phyloP scores from a whole-genome alignment of 768 basidiomycete species.

The Rubroboletus pulcherrimus region DNA sequence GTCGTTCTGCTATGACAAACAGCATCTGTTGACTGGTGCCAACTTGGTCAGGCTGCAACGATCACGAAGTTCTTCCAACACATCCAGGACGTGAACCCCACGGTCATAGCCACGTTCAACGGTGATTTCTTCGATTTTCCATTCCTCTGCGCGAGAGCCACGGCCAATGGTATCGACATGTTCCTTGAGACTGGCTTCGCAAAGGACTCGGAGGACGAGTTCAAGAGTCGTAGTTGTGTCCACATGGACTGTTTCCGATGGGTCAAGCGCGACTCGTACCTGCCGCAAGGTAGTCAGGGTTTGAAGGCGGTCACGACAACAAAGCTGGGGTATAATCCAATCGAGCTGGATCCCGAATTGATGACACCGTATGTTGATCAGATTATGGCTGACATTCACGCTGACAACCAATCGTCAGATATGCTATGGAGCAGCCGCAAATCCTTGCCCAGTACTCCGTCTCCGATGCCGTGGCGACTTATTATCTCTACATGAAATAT shows the following conservation, averaged over 20 bases:
- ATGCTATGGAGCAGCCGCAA: slow-evolving; percentile 95
- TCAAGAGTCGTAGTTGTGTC: slow-evolving; percentile 85
- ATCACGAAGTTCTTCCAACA: slow-evolving; percentile 91
- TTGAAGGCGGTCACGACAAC: slow-evolving; percentile 96
- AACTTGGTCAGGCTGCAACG: slow-evolving; percentile 57
- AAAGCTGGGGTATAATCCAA: slow-evolving; percentile 95
- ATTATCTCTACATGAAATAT: slow-evolving; percentile 99
- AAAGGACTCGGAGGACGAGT: slow-evolving; percentile 91
- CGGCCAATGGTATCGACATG: slow-evolving; percentile 93
- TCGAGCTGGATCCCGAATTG: slow-evolving; percentile 95
- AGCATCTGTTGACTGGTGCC: not conserved
- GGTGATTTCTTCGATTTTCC: slow-evolving; percentile 99
- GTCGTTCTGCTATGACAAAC: slow-evolving; percentile 7
- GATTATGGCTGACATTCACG: not conserved
- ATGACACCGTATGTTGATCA: slow-evolving; percentile 87
- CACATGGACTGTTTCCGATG: slow-evolving; percentile 99
- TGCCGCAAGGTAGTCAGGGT: slow-evolving; percentile 98
- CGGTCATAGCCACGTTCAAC: slow-evolving; percentile 98
- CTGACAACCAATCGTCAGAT: slow-evolving; percentile 44
- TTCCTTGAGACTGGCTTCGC: slow-evolving; percentile 91
- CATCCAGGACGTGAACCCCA: slow-evolving; percentile 89
- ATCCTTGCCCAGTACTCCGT: slow-evolving; percentile 95
- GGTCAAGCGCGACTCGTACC: slow-evolving; percentile 98
- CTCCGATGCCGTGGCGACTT: slow-evolving; percentile 99
- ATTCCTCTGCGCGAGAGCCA: slow-evolving; percentile 83